Percentiles rank a stretch among this genome's conserved stretches.
Evolutionary conservation across 805 yeast species (phyloP).

Genomic region (Maudiozyma barnettii): DNA sequence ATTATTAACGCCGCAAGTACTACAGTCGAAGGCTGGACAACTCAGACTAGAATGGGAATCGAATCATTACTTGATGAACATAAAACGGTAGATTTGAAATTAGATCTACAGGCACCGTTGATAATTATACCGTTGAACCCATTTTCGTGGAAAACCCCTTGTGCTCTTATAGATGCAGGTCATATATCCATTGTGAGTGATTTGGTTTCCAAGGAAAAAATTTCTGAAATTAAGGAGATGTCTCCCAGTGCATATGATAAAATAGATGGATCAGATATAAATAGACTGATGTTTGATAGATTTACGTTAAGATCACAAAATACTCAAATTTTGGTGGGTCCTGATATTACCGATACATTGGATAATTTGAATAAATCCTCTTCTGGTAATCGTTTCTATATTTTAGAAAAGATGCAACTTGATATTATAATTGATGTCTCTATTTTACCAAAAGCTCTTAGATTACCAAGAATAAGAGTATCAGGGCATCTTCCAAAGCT

Average conservation of each 20-base stretch:
- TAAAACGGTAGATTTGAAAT: constrained; percentile 72
- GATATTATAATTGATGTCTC: constrained; percentile 71
- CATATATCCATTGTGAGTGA: constrained; percentile 80
- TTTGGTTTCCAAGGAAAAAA: constrained; percentile 57
- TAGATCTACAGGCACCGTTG: constrained; percentile 91
- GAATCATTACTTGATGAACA: constrained; percentile 93
- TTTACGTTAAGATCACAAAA: constrained; percentile 69
- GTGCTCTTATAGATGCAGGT: constrained; percentile 91
- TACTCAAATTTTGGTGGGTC: constrained; percentile 83
- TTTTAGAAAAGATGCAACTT: constrained; percentile 69
- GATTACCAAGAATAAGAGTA: constrained; percentile 60
- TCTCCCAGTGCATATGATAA: constrained; percentile 63
- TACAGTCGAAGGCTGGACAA: constrained; percentile 82
- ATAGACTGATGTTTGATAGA: constrained; percentile 80
- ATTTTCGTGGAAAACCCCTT: constrained; percentile 70
- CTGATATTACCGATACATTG: constrained; percentile 68
- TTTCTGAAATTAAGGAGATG: constrained; percentile 61
- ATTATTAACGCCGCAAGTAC: constrained; percentile 91
- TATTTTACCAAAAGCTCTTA: constrained; percentile 70
- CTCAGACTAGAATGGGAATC: constrained; percentile 83
- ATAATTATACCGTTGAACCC: constrained; percentile 81
- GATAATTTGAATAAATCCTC: constrained; percentile 48
- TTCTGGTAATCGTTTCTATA: constrained; percentile 37
- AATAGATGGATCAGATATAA: constrained; percentile 37
- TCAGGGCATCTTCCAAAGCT: constrained; percentile 72